A percentile compares a stretch with the other conserved stretches of the same genome.
These are phyloP conservation scores for Gossypium gossypioides DNA, from an alignment of 441 rosid genomes.

Conservation along the genomic window DNA sequence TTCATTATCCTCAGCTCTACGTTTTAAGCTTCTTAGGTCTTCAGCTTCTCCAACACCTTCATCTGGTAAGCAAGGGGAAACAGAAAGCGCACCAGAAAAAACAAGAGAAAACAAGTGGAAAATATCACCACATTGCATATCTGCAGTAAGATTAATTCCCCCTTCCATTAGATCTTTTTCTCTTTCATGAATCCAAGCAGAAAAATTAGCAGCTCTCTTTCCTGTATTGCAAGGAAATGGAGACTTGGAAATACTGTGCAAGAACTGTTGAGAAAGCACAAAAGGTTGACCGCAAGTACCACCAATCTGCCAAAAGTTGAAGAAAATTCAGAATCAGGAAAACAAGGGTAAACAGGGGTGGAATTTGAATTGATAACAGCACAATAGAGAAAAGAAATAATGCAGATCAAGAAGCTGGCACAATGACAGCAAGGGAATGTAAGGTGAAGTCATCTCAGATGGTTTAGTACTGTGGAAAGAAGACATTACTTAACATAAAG, in stretches of 20 bases:
- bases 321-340: conserved; percentile 8
- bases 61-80: conserved; percentile 63
- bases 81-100: conserved; percentile 63
- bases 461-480: neutral
- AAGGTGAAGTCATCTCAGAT: neutral
- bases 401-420: neutral
- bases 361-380: neutral
- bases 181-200: conserved; percentile 55
- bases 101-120: conserved; percentile 66
- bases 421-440: neutral
- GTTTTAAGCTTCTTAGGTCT: conserved; percentile 66
- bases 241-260: conserved; percentile 66
- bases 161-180: conserved; percentile 51
- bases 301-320: conserved; percentile 58
- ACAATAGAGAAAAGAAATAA: neutral
- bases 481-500: neutral
- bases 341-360: neutral
- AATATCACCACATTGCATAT: conserved; percentile 88
- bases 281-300: conserved; percentile 74
- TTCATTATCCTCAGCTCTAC: conserved; percentile 56
- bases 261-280: conserved; percentile 68
- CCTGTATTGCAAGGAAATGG: conserved; percentile 79
- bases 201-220: conserved; percentile 70
- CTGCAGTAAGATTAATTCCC: conserved; percentile 48
- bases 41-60: conserved; percentile 94